Evolutionary conservation across 208 protist species (phyloP).

Genomic region (Leishmania tarentolae): DNA sequence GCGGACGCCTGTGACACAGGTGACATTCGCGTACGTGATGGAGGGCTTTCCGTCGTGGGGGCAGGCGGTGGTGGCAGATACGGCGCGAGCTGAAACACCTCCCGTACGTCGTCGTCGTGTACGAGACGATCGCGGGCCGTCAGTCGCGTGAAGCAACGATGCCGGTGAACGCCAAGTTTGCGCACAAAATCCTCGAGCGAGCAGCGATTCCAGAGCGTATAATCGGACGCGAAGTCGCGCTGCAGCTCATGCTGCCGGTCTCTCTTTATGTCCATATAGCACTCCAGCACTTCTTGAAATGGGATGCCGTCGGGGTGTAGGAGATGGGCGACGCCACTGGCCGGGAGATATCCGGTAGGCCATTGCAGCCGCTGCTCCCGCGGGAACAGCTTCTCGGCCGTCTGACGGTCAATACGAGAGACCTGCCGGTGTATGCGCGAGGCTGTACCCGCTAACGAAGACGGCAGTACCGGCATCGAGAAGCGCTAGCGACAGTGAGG

Average conservation of each 20-base stretch:
- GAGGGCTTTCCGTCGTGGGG: not conserved
- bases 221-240: slow-evolving; percentile 80
- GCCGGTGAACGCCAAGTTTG: slow-evolving; percentile 28
- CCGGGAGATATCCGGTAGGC: slow-evolving; percentile 69
- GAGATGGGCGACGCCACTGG: slow-evolving; percentile 76
- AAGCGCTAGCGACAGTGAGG: not conserved
- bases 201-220: slow-evolving; percentile 70
- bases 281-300: slow-evolving; percentile 62
- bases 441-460: slow-evolving; percentile 17
- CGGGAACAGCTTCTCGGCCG: slow-evolving; percentile 50
- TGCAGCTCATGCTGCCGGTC: slow-evolving; percentile 52
- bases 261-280: slow-evolving; percentile 49
- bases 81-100: slow-evolving; percentile 43
- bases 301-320: slow-evolving; percentile 59
- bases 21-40: not conserved
- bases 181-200: slow-evolving; percentile 50
- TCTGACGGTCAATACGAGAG: slow-evolving; percentile 41
- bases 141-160: slow-evolving; percentile 31
- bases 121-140: slow-evolving; percentile 40
- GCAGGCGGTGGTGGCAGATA: slow-evolving; percentile 31
- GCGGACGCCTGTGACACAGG: not conserved
- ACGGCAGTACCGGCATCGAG: not conserved
- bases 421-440: slow-evolving; percentile 42
- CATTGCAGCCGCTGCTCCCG: slow-evolving; percentile 48
- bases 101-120: slow-evolving; percentile 36